Evolutionary conservation across 2,329 filamentous ascomycete genomes (phyloP).

Genomic region (Bipolaris bicolor): DNA sequence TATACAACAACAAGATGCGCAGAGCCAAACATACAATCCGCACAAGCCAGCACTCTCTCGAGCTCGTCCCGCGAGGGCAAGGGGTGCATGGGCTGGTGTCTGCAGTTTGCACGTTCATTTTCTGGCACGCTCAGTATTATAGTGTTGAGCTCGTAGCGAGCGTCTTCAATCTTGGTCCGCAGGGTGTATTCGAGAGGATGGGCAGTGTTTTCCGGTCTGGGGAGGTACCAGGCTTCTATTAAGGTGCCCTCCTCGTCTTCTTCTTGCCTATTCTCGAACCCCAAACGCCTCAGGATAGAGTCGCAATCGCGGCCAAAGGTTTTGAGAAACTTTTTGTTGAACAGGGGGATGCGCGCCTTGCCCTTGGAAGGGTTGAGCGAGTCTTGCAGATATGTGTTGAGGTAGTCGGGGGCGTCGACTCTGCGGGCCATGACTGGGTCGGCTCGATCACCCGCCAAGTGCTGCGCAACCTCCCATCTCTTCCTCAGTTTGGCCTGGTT

Average conservation of each 20-base stretch:
- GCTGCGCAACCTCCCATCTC: slow-evolving; percentile 61
- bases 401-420: slow-evolving; percentile 61
- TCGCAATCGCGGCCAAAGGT: slow-evolving; percentile 68
- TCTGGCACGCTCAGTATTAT: slow-evolving; percentile 54
- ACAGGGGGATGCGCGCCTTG: slow-evolving; percentile 61
- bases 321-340: slow-evolving; percentile 69
- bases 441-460: slow-evolving; percentile 60
- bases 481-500: slow-evolving; percentile 59
- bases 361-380: slow-evolving; percentile 58
- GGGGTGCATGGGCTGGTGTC: slow-evolving; percentile 39
- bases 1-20: neutral
- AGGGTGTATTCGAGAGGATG: slow-evolving; percentile 30
- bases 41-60: slow-evolving; percentile 45
- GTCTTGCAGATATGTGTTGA: slow-evolving; percentile 67
- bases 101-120: slow-evolving; percentile 36
- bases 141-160: slow-evolving; percentile 62
- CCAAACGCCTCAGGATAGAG: slow-evolving; percentile 62
- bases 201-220: slow-evolving; percentile 29
- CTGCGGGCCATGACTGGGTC: slow-evolving; percentile 59
- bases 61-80: slow-evolving; percentile 50
- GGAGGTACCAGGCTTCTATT: slow-evolving; percentile 43
- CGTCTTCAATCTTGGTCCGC: slow-evolving; percentile 60
- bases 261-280: slow-evolving; percentile 55
- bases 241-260: slow-evolving; percentile 43
- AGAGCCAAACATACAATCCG: slow-evolving; percentile 40